phyloP scores from a whole-genome alignment of 371 early-diverging fungal genomes.

The Mortierella sp. region DNA sequence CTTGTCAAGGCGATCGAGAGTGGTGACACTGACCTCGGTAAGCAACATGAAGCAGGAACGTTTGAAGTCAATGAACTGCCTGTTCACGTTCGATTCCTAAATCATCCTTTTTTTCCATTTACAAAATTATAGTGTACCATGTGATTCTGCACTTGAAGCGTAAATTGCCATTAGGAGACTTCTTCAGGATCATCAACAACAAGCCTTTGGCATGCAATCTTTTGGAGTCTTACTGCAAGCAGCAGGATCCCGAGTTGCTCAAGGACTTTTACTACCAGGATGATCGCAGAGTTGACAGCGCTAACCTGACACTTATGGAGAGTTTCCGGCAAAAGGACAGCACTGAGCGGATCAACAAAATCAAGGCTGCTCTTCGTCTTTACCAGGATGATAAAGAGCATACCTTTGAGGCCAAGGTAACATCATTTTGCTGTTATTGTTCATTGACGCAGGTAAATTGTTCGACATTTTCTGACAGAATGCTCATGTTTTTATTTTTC shows the following conservation, averaged over 20 bases:
- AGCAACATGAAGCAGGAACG: background rate
- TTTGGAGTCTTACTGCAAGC: slow-evolving; percentile 86
- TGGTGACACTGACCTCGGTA: slow-evolving; percentile 95
- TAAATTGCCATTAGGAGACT: slow-evolving; percentile 87
- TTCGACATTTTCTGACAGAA: background rate
- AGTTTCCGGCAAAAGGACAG: slow-evolving; percentile 72
- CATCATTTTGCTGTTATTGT: background rate
- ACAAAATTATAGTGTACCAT: slow-evolving; percentile 79
- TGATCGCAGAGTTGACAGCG: slow-evolving; percentile 85
- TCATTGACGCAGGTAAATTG: background rate
- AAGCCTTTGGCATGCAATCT: slow-evolving; percentile 87
- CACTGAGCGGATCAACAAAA: slow-evolving; percentile 73
- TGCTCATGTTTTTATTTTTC: background rate
- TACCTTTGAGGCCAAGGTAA: slow-evolving; percentile 83
- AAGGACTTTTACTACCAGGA: slow-evolving; percentile 97
- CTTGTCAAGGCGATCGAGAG: slow-evolving; percentile 93
- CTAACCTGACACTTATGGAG: slow-evolving; percentile 73
- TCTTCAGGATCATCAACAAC: slow-evolving; percentile 88
- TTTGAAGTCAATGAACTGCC: background rate
- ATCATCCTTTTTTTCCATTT: background rate
- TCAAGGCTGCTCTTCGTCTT: slow-evolving; percentile 78
- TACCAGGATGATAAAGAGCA: slow-evolving; percentile 82
- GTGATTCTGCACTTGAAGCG: slow-evolving; percentile 91
- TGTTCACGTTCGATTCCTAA: background rate
- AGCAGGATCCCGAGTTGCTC: slow-evolving; percentile 83